Percentiles rank a stretch among this genome's conserved stretches.
Evolutionary conservation across 2,329 filamentous ascomycete species (phyloP).

Genomic region (Leptographium wingfieldii): DNA sequence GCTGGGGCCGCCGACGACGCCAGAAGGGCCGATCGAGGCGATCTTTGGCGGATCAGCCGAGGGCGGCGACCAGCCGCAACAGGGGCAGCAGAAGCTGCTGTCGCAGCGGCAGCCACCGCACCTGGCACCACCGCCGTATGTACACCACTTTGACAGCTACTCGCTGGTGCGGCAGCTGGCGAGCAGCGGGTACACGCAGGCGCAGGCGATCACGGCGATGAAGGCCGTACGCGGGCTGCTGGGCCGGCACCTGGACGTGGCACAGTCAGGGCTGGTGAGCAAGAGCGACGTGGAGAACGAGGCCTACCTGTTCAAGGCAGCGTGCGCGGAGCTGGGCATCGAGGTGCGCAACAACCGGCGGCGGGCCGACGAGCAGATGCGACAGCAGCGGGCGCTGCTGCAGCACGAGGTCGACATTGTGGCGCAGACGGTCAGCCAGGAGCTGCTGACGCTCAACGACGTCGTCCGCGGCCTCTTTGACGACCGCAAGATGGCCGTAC

Average conservation of each 20-base stretch:
- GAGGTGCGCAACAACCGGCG: constrained; percentile 72
- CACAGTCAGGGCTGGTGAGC: constrained; percentile 67
- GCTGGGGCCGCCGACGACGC: constrained; percentile 11
- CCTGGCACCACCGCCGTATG: constrained; percentile 62
- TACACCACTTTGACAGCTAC: constrained; percentile 96
- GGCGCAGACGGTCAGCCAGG: constrained; percentile 72
- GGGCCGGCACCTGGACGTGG: constrained; percentile 66
- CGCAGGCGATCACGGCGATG: constrained; percentile 78
- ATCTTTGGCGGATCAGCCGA: background rate
- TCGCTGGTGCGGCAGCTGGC: constrained; percentile 71
- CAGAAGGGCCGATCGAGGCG: background rate
- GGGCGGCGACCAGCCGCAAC: background rate
- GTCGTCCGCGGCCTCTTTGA: constrained; percentile 94
- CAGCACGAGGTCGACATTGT: constrained; percentile 95
- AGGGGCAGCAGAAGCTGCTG: background rate
- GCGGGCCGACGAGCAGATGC: constrained; percentile 65
- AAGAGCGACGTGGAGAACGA: constrained; percentile 94
- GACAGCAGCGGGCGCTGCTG: constrained; percentile 70
- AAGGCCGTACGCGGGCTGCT: constrained; percentile 75
- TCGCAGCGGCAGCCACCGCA: constrained; percentile 37
- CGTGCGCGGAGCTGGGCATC: constrained; percentile 80
- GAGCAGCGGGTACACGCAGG: constrained; percentile 54
- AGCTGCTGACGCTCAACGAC: constrained; percentile 70
- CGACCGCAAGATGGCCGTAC: constrained; percentile 82
- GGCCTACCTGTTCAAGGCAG: constrained; percentile 84